These are phyloP conservation scores for Pythium rishiriense DNA, from an alignment of 352 stramenopile species.

Conservation along the genomic window DNA sequence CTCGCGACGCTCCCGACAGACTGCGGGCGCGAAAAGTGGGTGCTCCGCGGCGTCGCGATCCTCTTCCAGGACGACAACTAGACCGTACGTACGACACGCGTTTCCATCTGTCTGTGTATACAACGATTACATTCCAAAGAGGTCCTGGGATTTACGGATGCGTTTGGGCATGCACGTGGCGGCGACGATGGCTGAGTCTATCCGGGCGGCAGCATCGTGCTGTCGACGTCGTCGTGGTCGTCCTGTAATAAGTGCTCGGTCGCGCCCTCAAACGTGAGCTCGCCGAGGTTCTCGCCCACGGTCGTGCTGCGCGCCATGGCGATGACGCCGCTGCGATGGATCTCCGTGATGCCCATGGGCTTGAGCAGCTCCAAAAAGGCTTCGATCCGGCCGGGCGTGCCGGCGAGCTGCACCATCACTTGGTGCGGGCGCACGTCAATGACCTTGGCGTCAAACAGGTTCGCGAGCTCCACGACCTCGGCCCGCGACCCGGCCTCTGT, in stretches of 20 bases:
- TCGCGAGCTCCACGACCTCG: conserved; percentile 79
- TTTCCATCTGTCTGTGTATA: conserved; percentile 2
- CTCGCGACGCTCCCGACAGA: conserved; percentile 94
- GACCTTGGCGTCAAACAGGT: conserved; percentile 86
- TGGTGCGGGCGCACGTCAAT: conserved; percentile 83
- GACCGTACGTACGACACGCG: background rate
- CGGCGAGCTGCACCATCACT: conserved; percentile 82
- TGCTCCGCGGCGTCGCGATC: conserved; percentile 92
- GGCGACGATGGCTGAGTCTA: conserved; percentile 29
- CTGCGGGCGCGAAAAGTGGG: conserved; percentile 92
- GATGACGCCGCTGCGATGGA: conserved; percentile 85
- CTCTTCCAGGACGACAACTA: conserved; percentile 96
- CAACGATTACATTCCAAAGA: background rate
- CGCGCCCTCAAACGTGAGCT: conserved; percentile 71
- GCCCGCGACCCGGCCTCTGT: conserved; percentile 61
- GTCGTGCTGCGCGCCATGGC: conserved; percentile 76
- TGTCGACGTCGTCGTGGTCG: conserved; percentile 64
- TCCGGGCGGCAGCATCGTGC: conserved; percentile 63
- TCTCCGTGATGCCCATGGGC: conserved; percentile 79
- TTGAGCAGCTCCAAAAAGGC: conserved; percentile 83
- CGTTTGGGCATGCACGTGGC: background rate
- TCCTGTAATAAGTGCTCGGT: conserved; percentile 71
- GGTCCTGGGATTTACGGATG: too few relatives aligned
- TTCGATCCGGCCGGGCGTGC: conserved; percentile 75
- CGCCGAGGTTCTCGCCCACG: conserved; percentile 62